Base-by-base conservation (phyloP, 371 early-diverging fungal genomes). In the Apophysomyces variabilis region DNA sequence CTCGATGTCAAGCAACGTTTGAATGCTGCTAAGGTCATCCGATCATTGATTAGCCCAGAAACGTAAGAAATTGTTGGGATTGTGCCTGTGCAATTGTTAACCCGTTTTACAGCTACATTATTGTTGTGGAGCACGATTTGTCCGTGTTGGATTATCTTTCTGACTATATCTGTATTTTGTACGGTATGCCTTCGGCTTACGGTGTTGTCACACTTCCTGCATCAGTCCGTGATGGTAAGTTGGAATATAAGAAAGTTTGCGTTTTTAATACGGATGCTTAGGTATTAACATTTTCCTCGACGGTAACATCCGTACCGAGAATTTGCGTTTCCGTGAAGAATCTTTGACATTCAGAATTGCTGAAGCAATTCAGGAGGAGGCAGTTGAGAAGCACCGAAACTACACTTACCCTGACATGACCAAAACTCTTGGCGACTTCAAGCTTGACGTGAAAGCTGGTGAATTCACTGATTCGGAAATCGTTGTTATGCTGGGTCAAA, bases 41-140 rank as follows among this genome's bases (percentile, higher is more conserved):
- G 99, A 62, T 87, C 91, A 39, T 81, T 99, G 65, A 84, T 96
- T 46, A 67, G 78, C 45, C 85, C 85, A 58, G 89, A 77, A 16
- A 83, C 78, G 82, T 85, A 71, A 59, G 73, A 74, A 21, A 32
- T 4, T 26, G 38, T 7, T 21, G 2, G 32, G 12, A 9, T 47
- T 6, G 45, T 12, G 47, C 16, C 35, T 7, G n/a, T 9, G 16
- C 4, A 6, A 13, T 62, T 57, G 38, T 13, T 21, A n/a, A 14
- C 32, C 32, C 4, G 13, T 38, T n/a, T 65, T 54, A 66, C 65
- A 89, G 89, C 66, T 99, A 98, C 80, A 95, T 99, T 58, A 94
- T 99, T 76, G 96, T 94, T 68, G 99, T 99, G 37, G 99, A 99
- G 89, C 99, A 99, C 93, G 99, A 99, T 93, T 88, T 99, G 83